Base-by-base conservation (phyloP, 192 early-diverging fungal genomes). In the Gryganskiella cystojenkinii region DNA sequence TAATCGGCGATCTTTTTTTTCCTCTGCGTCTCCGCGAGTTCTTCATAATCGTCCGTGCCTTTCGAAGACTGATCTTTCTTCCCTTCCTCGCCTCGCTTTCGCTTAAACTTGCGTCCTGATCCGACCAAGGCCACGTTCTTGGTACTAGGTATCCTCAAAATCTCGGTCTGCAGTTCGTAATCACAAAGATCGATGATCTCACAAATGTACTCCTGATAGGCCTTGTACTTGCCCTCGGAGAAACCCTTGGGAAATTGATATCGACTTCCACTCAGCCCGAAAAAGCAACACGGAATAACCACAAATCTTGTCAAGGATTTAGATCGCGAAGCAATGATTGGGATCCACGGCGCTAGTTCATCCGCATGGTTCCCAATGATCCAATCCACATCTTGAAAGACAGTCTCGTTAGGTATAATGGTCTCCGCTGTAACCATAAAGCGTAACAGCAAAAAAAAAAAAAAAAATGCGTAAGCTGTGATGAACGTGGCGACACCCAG, bases 311-410 rank as follows among this genome's bases (percentile, higher is more conserved):
- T 76, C 52, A 75, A 31, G 3, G 67, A 53, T 20, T 73, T 74
- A 40, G 85, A 83, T 37, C 79, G 71, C 1, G 89, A 80, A 2
- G 92, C 90, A 35, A 95, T 91, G 27, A 93, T 88, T 17, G 94
- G 93, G 27, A 94, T 90, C 90, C 95, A 96, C 22, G 92, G 90
- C 14, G 91, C 91, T 31, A 96, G 82, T 70, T 96, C 95, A 71
- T 96, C 95, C 3, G 95, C 90, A 65, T 96, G 95, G 83, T 96
- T 96, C 5, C 93, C 95, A 58, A 96, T 91, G 22, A 96, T 78
- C 93, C 94, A 96, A 60, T 91, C 86, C 17, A 70, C 81, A 60
- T 87, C 80, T 9, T 81, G 79, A 50, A 84, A 89, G 24, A 46
- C 52, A 37, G 61, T 82, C 17, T 70, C 70, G 14, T 79, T 61